These are phyloP conservation scores for Posidonia australis DNA, from an alignment of 106 monocot species.

Conservation along the genomic window DNA sequence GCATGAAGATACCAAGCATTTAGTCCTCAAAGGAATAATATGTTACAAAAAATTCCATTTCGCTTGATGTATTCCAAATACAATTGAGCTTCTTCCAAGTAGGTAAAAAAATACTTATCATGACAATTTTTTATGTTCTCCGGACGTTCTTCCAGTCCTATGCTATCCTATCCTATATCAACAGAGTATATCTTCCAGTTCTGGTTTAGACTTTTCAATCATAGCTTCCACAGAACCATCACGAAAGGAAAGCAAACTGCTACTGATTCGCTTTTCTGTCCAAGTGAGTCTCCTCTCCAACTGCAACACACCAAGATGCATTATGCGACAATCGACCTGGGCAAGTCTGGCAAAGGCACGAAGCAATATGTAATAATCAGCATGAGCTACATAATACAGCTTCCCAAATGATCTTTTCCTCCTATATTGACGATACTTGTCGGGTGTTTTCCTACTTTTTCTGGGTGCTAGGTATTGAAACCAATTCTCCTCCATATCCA, in stretches of 20 bases:
- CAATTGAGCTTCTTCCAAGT: too few species aligned
- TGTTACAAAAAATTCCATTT: too few species aligned
- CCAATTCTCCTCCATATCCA: constrained; percentile 60
- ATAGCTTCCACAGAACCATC: constrained; percentile 5
- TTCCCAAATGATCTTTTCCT: constrained; percentile 28
- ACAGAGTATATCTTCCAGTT: not conserved
- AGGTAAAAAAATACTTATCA: too few species aligned
- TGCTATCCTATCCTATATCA: too few species aligned
- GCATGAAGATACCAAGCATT: too few species aligned
- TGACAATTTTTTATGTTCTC: too few species aligned
- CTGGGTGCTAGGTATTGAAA: constrained; percentile 57
- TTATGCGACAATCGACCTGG: constrained; percentile 38
- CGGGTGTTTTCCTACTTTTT: constrained; percentile 6
- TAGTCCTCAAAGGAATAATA: too few species aligned
- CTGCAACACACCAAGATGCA: constrained; percentile 50
- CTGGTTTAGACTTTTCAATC: not conserved
- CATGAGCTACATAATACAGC: constrained; percentile 48
- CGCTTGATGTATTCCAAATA: too few species aligned
- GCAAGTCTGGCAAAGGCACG: constrained; percentile 64
- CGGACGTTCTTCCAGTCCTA: too few species aligned
- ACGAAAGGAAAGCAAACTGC: constrained; percentile 14
- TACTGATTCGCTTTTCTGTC: constrained; percentile 41
- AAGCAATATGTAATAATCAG: constrained; percentile 73
- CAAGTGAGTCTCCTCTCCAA: constrained; percentile 61
- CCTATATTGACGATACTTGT: constrained; percentile 55